Percentiles rank a stretch among this genome's conserved stretches.
Evolutionary conservation across 495 filamentous ascomycete genomes (phyloP).

Genomic region (Daldinia grandis): DNA sequence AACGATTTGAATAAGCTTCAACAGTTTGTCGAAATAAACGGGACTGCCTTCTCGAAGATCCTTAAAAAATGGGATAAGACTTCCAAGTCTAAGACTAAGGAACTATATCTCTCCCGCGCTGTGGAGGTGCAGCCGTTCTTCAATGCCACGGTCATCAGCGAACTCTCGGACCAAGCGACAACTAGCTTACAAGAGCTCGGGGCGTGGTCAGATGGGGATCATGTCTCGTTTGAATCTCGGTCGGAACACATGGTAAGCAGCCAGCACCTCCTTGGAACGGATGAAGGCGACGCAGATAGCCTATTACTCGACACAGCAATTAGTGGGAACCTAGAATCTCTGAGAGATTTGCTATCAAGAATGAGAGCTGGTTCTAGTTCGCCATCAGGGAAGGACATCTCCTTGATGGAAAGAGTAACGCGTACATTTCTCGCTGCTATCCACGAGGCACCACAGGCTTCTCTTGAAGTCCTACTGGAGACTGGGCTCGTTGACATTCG

Average conservation of each 20-base stretch:
- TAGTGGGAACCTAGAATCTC: conserved; percentile 69
- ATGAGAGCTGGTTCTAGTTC: conserved; percentile 55
- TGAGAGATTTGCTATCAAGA: conserved; percentile 61
- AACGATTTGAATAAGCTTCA: conserved; percentile 96
- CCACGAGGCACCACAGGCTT: conserved; percentile 80
- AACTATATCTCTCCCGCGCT: conserved; percentile 92
- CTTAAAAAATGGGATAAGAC: conserved; percentile 99
- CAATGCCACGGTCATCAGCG: conserved; percentile 94
- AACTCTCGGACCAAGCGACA: conserved; percentile 94
- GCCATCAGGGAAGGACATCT: conserved; percentile 52
- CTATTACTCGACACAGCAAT: conserved; percentile 88
- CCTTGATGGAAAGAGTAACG: conserved; percentile 75
- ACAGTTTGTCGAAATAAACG: conserved; percentile 98
- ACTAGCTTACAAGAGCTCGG: conserved; percentile 91
- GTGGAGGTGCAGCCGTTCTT: conserved; percentile 99
- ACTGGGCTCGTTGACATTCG: conserved; percentile 85
- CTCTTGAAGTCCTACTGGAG: conserved; percentile 76
- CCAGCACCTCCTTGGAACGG: conserved; percentile 69
- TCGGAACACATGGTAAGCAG: conserved; percentile 70
- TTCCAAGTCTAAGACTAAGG: conserved; percentile 97
- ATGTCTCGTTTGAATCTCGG: conserved; percentile 77
- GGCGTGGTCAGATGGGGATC: conserved; percentile 96
- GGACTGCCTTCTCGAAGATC: conserved; percentile 96
- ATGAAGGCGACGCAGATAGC: conserved; percentile 86
- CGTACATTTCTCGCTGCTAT: conserved; percentile 88